Conservation (phyloP, 2,329 filamentous ascomycete species). For the Ophiostoma ips region DNA sequence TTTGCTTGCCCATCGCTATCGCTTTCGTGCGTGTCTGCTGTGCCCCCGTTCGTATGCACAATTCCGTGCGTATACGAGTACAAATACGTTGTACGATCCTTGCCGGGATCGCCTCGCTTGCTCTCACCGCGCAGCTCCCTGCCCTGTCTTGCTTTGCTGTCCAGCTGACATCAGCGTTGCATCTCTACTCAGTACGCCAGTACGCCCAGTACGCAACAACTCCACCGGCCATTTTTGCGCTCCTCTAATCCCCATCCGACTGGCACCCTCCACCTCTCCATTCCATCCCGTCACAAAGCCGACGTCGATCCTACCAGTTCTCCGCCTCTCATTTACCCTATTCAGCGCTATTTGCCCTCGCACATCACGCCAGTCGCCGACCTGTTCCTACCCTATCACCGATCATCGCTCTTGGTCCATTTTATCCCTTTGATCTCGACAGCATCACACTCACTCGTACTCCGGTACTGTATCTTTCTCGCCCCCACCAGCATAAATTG, state of each 20-base stretch:
- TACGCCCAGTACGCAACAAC: neutral
- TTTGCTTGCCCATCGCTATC: no score
- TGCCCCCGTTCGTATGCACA: no score
- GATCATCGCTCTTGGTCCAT: neutral
- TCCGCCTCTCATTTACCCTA: neutral
- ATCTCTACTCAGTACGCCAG: neutral
- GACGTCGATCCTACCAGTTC: neutral
- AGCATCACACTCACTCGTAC: neutral
- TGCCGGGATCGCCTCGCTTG: no score
- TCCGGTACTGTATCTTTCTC: neutral
- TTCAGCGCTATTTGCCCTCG: neutral
- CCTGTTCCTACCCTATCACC: neutral
- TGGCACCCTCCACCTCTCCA: neutral
- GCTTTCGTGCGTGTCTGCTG: no score
- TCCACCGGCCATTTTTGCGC: neutral
- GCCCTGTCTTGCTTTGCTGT: neutral
- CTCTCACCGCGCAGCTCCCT: no score
- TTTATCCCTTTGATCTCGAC: neutral
- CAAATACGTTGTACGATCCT: no score
- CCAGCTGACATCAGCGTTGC: conserved; percentile 4
- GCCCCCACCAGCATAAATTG: no score
- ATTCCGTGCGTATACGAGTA: no score
- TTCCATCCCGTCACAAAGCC: neutral
- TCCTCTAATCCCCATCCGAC: conserved; percentile 5
- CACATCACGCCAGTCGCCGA: neutral